These are phyloP conservation scores for Saccharomyces uvarum DNA, from an alignment of 1,139 yeast genomes.

Conservation along the genomic window DNA sequence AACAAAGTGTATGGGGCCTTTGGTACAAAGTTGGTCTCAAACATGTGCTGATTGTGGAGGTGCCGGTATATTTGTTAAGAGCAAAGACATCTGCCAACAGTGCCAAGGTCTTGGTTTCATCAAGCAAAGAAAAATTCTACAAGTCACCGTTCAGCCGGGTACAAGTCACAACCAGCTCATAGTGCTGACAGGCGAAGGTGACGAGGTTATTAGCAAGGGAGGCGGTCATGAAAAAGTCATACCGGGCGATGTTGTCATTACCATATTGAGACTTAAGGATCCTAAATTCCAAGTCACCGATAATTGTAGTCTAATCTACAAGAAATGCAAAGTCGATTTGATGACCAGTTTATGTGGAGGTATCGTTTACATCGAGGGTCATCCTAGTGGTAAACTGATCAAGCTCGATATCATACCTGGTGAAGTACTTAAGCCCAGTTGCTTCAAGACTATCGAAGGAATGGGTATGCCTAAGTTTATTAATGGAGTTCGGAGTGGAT, in stretches of 20 bases:
- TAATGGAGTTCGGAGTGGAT: constrained; percentile 1
- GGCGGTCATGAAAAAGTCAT: constrained; percentile 31
- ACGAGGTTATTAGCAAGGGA: constrained; percentile 44
- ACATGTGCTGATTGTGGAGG: constrained; percentile 38
- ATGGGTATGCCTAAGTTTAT: constrained; percentile 27
- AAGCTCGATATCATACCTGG: constrained; percentile 25
- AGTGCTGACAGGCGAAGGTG: constrained; percentile 51
- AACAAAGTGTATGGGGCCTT: constrained; percentile 23
- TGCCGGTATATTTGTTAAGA: constrained; percentile 32
- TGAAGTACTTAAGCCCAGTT: constrained; percentile 19
- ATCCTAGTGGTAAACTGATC: constrained; percentile 23
- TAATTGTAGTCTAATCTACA: constrained; percentile 16
- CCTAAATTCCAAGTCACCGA: constrained; percentile 13
- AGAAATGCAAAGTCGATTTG: constrained; percentile 19
- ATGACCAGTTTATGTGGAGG: constrained; percentile 30
- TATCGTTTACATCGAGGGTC: constrained; percentile 20
- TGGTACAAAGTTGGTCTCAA: constrained; percentile 27
- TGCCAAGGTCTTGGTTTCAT: constrained; percentile 39
- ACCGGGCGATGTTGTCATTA: constrained; percentile 62
- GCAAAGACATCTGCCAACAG: constrained; percentile 33
- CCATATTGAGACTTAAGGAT: constrained; percentile 29
- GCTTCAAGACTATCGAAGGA: constrained; percentile 22
- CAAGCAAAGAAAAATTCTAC: constrained; percentile 44
- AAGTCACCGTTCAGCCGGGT: constrained; percentile 48
- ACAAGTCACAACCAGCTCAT: constrained; percentile 44